phyloP scores from a whole-genome alignment of 106 monocot genomes.

The Gastrodia elata region DNA sequence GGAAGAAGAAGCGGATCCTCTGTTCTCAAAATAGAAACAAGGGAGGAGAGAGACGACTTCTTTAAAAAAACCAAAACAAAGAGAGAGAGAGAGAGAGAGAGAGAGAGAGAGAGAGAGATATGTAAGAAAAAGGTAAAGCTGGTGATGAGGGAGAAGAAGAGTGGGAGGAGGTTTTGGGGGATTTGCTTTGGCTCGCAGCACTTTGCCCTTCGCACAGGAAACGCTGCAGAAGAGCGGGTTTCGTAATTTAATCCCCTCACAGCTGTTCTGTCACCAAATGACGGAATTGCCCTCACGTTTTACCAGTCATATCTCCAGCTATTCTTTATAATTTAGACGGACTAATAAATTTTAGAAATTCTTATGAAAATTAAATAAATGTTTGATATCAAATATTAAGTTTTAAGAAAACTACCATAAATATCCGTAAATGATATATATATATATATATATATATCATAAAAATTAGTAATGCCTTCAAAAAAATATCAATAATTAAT shows the following conservation, averaged over 20 bases:
- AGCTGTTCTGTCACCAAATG: neutral
- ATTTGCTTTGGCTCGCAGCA: neutral
- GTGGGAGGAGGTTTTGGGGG: no score
- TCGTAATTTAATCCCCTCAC: neutral
- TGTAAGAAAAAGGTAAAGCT: neutral
- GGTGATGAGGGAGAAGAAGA: conserved; percentile 1
- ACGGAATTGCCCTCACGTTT: neutral
- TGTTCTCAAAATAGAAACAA: neutral
- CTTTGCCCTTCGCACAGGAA: neutral
- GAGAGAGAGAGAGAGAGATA: neutral
- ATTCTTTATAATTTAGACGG: no score
- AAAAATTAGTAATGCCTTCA: no score
- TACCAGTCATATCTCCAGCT: neutral
- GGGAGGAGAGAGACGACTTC: neutral
- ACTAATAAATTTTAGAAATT: no score
- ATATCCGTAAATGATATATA: no score
- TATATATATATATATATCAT: no score
- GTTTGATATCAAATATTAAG: no score
- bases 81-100: neutral
- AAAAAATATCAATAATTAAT: no score
- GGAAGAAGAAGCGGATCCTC: conserved; percentile 1
- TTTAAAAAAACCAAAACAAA: neutral
- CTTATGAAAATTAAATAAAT: no score
- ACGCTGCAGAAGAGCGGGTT: neutral
- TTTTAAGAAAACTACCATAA: no score